These are phyloP conservation scores for Auriscalpium vulgare DNA, from an alignment of 768 basidiomycete genomes.

Conservation along the genomic window DNA sequence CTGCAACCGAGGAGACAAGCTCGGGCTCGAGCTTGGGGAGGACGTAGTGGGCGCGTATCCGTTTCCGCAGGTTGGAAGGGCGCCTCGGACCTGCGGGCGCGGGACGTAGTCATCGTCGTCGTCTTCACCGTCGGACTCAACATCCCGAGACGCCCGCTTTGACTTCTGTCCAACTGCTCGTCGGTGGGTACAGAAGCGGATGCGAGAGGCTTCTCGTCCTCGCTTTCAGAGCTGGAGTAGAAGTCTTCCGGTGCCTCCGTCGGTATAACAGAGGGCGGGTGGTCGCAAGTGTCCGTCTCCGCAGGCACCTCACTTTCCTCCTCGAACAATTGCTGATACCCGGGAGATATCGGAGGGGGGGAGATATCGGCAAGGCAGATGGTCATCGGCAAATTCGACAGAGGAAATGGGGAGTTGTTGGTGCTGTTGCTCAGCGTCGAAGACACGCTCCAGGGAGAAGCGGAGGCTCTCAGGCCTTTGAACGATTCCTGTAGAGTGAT, in stretches of 20 bases:
- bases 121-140: not conserved
- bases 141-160: not conserved
- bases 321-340: not conserved
- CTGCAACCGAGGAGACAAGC: not conserved
- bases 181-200: not conserved
- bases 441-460: not conserved
- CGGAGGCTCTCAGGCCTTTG: not conserved
- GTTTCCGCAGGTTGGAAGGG: not conserved
- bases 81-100: not conserved
- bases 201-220: not conserved
- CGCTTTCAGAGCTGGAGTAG: not conserved
- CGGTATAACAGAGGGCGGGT: too few species aligned
- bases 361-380: not conserved
- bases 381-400: not conserved
- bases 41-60: not conserved
- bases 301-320: not conserved
- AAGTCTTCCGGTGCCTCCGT: not conserved
- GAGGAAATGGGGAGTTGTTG: not conserved
- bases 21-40: not conserved
- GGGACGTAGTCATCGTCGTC: conserved; percentile 3
- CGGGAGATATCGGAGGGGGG: not conserved
- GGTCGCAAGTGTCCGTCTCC: not conserved
- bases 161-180: not conserved
- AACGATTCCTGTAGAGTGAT: not conserved
- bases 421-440: not conserved